Conservation (phyloP, 2,329 filamentous ascomycete species). For the Spiromastix sp. region DNA sequence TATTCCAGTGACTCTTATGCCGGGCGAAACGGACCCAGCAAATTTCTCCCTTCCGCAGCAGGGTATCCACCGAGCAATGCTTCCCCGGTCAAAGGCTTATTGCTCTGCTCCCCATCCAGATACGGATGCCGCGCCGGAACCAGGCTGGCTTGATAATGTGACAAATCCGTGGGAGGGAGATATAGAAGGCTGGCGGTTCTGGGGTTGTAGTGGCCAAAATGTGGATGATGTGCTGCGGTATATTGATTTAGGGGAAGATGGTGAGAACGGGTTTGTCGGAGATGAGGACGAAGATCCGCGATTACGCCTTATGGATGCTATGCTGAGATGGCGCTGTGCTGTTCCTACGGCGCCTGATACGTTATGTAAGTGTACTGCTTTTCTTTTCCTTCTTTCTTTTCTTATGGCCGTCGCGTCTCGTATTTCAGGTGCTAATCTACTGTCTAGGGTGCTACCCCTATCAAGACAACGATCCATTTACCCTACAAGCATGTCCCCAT, state of each 20-base stretch:
- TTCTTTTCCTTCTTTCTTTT: neutral
- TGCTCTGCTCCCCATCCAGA: slow-evolving; percentile 26
- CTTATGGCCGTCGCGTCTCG: slow-evolving; percentile 3
- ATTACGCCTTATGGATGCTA: slow-evolving; percentile 84
- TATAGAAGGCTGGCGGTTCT: slow-evolving; percentile 76
- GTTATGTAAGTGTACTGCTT: slow-evolving; percentile 55
- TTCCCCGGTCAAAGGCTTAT: slow-evolving; percentile 65
- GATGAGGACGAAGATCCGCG: slow-evolving; percentile 53
- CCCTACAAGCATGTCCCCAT: slow-evolving; percentile 76
- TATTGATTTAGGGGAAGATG: slow-evolving; percentile 42
- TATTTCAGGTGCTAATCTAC: slow-evolving; percentile 11
- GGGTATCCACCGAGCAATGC: slow-evolving; percentile 84
- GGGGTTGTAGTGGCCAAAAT: slow-evolving; percentile 85
- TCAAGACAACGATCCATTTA: slow-evolving; percentile 84
- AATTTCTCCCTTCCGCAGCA: slow-evolving; percentile 88
- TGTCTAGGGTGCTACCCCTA: slow-evolving; percentile 82
- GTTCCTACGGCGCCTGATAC: slow-evolving; percentile 96
- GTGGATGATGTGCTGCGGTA: slow-evolving; percentile 92
- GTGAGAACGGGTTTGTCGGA: slow-evolving; percentile 15
- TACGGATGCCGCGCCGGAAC: slow-evolving; percentile 26
- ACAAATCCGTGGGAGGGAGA: slow-evolving; percentile 93
- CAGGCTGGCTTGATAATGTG: slow-evolving; percentile 74
- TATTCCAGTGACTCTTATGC: slow-evolving; percentile 79
- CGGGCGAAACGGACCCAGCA: slow-evolving; percentile 75
- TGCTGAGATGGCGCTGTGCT: slow-evolving; percentile 82